Base-by-base conservation (phyloP, 108 stramenopile genomes). In the Cyclotella cryptica region DNA sequence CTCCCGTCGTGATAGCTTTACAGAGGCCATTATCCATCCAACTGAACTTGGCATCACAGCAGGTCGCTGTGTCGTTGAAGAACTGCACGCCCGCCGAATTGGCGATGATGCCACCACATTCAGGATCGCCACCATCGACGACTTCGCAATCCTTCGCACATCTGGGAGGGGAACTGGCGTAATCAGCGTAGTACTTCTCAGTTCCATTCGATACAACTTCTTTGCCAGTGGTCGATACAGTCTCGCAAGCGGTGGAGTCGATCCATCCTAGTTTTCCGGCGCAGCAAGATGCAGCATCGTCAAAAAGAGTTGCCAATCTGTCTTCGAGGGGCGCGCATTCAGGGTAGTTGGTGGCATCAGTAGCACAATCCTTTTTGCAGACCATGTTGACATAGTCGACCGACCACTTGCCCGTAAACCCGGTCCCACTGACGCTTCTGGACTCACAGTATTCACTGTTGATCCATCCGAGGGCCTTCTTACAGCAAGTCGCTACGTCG, bases 61-160 rank as follows among this genome's bases (percentile, higher is more conserved):
- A 69, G 18, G 27, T 22, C 6, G 67, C 29, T 10, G 43, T 51
- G 29, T 18, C 17, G n/a, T 69, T 51, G 30, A 42, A 69, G 28
- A 69, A 18, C 51, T 69, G 67, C 13, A 53, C 35, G 52, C 30
- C 49, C 1, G 35, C 52, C 26, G 26, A 22, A 53, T 35, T 53
- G 27, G n/a, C 28, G 2, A 69, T 14, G 3, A 53, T 53, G 12
- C 67, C 67, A 18, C 51, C 35, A 53, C 67, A 53, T 35, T 35
- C 26, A 26, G 35, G 29, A 35, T 52, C 52, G 11, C 35, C 67
- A 9, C 17, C 27, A 4, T 49, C 30, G n/a, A 35, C 35, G 35
- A 35, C 35, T 35, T 52, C 51, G 35, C 67, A 69, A 39, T 69
- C 67, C 52, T 69, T 52, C 29, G 52, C 67, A 19, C 67, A 69